Base-by-base conservation (phyloP, 2,329 filamentous ascomycete genomes). In the Tympanopsis confertula region DNA sequence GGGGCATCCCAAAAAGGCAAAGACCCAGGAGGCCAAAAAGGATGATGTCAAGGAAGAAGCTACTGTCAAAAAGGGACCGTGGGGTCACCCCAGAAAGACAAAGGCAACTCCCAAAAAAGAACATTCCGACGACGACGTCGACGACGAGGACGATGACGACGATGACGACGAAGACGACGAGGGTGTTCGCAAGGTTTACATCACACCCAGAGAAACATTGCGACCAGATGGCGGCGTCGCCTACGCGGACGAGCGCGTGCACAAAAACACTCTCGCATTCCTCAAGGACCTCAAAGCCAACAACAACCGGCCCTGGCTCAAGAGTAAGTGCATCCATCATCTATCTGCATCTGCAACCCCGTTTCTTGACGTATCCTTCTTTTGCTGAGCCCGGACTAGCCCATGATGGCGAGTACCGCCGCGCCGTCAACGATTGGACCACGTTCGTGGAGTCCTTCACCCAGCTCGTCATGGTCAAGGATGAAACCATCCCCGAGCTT, bases 401-500 rank as follows among this genome's bases (percentile, higher is more conserved):
- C 50, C 75, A 91, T 54, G 86, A 94, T 55, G 69, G 70, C 33
- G 83, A 93, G 48, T 94, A 84, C 54, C 74, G 87, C 41, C 69
- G 78, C 39, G 75, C 86, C 1, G 71, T 87, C 41, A 80, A 82
- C 41, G 86, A 94, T 54, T 94, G 85, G 70, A 75, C 85, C 35
- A 73, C 75, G 2, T 94, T 88, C 50, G 74, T 91, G 24, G 80
- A 84, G 46, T 66, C 66, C 7, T 65, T 91, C 28, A 84, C 82
- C 1, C 68, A 80, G 42, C 80, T 76, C 43, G 68, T 94, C 38
- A 71, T 73, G 15, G 75, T 80, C 41, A 68, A 71, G 28, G 88
- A 95, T 53, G 75, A 82, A 39, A 93, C 86, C 1, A 75, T 94
- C 30, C 88, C 88, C 1, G 86, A 94, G 48, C 63, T 94, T 17